phyloP scores from a whole-genome alignment of 1,284 basidiomycete species.

The Malassezia furfur region DNA sequence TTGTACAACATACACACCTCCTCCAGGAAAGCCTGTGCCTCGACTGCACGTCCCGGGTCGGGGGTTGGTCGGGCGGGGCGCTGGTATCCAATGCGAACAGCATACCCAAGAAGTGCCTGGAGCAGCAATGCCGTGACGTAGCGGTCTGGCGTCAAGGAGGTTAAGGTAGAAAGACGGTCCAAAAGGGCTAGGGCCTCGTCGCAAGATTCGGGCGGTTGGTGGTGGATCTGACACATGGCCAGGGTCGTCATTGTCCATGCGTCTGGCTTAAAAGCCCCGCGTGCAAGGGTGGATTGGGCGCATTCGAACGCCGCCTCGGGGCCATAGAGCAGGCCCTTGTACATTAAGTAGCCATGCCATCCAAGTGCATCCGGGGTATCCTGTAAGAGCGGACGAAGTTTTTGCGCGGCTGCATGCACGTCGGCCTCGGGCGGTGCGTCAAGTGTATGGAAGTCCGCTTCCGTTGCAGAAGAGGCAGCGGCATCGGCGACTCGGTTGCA shows the following conservation, averaged over 20 bases:
- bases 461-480: not conserved
- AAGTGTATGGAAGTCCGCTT: not conserved
- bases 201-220: conserved; percentile 16
- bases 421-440: not conserved
- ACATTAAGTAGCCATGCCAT: not conserved
- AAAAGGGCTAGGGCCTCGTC: conserved; percentile 29
- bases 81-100: not conserved
- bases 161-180: conserved; percentile 8
- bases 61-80: conserved; percentile 11
- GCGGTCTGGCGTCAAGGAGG: conserved; percentile 12
- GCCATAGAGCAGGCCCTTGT: not conserved
- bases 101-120: conserved; percentile 10
- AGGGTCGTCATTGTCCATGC: conserved; percentile 13
- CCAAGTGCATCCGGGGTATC: conserved; percentile 1
- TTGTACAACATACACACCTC: conserved; percentile 12
- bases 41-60: conserved; percentile 19
- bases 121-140: conserved; percentile 17
- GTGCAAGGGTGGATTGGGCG: not conserved
- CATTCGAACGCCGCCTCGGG: not conserved
- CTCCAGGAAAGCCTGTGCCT: conserved; percentile 28
- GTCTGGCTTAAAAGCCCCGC: not conserved
- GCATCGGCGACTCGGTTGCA: not conserved
- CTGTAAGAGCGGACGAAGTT: not conserved
- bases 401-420: not conserved
- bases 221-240: conserved; percentile 5